Base-by-base conservation (phyloP, 225 moss, liverwort and hornwort genomes). In the Bryoerythrophyllum caledonicum region DNA sequence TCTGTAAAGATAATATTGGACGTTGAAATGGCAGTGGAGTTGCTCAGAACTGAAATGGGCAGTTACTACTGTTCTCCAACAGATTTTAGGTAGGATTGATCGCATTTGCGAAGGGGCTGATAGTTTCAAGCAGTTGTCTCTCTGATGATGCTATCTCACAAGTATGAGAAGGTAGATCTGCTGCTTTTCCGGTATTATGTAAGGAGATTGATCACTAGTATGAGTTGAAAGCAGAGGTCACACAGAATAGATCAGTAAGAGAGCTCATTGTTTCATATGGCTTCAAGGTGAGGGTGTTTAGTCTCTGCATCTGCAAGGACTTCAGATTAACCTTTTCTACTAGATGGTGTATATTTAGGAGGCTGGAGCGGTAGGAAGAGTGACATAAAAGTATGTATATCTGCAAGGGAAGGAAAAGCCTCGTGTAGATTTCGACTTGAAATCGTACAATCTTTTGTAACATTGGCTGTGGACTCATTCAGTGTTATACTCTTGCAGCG, bases 151-250 rank as follows among this genome's bases (percentile, higher is more conserved):
- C 13, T 66, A 35, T 61, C 10, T 48, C 14, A 15, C 19, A 19
- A 44, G 67, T 28, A 67, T 74, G 71, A 62, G 28, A 62, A 66
- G 67, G 20, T 61, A 44, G 27, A 83, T 61, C 48, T 75, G 67
- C 75, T 56, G 54, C 34, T 49, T 55, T 23, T n/a, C n/a, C n/a
- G n/a, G n/a, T n/a, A 41, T 56, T 82, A 70, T 65, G 44, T 17
- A 48, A 66, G 17, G 64, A 63, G n/a, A 55, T 6, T 20, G 28
- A 4, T 48, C 61, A 46, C 32, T 16, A 23, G 34, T 73, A 21
- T 61, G 9, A 48, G 41, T 61, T 23, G 49, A 73, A 72, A 60
- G 32, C 21, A n/a, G 8, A 16, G 49, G 32, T 23, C 34, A 49
- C 15, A 72, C n/a, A n/a, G n/a, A 26, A 25, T 38, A 58, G 27